Percentiles rank a stretch among this genome's conserved stretches.
These are phyloP conservation scores for Lithospermum erythrorhizon DNA, from an alignment of 257 asterid genomes.

Conservation along the genomic window DNA sequence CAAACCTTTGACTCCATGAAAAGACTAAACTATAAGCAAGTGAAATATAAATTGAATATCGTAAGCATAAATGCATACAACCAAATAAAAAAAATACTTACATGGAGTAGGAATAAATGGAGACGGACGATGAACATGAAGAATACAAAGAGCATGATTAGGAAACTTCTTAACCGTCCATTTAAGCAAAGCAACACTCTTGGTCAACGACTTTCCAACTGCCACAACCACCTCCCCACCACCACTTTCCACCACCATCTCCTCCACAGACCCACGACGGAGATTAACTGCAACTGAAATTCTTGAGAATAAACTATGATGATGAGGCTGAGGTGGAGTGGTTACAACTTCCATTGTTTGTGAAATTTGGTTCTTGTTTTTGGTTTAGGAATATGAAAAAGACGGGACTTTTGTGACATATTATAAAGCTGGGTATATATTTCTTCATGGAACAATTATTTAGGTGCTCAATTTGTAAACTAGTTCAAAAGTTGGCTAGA, in stretches of 20 bases:
- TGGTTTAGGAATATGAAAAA: too few species aligned
- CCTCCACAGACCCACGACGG: conserved; percentile 16
- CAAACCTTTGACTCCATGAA: too few species aligned
- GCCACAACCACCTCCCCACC: conserved; percentile 49
- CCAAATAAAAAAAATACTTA: conserved; percentile 31
- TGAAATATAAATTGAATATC: background rate
- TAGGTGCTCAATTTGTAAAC: too few species aligned
- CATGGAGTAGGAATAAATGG: conserved; percentile 64
- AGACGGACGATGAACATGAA: conserved; percentile 78
- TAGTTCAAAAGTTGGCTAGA: too few species aligned
- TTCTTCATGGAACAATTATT: too few species aligned
- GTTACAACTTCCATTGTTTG: conserved; percentile 28
- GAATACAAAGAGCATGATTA: conserved; percentile 44
- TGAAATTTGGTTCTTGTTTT: too few species aligned
- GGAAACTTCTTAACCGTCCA: conserved; percentile 49
- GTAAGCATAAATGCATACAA: background rate
- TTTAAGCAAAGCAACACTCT: conserved; percentile 43
- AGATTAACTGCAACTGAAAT: conserved; percentile 13
- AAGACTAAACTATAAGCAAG: too few species aligned
- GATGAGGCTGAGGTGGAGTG: conserved; percentile 14
- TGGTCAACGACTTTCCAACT: conserved; percentile 55
- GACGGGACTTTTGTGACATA: too few species aligned
- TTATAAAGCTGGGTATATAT: too few species aligned
- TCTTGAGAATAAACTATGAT: conserved; percentile 17
- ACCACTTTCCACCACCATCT: conserved; percentile 20